Evolutionary conservation across 495 filamentous ascomycete genomes (phyloP).

Genomic region (Aspergillus sclerotiicarbonarius): DNA sequence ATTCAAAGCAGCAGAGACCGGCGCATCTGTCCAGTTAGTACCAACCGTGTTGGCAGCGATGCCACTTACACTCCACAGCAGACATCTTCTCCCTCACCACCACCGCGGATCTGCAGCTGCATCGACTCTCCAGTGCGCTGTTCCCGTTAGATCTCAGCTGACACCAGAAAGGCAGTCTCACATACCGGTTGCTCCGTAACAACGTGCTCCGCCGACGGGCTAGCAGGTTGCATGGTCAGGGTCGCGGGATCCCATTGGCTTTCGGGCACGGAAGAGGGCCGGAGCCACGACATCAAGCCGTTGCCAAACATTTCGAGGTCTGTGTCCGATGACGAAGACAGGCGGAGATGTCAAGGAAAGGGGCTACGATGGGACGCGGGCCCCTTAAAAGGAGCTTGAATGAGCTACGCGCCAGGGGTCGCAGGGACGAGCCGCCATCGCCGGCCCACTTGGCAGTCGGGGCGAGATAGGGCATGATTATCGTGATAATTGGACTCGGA

Average conservation of each 20-base stretch:
- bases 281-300: background rate
- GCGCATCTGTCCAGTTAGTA: background rate
- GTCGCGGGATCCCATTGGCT: background rate
- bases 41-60: background rate
- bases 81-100: background rate
- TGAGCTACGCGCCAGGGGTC: background rate
- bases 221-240: background rate
- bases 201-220: background rate
- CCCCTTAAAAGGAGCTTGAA: background rate
- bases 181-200: background rate
- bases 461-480: background rate
- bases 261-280: background rate
- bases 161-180: background rate
- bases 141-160: background rate
- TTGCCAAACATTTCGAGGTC: background rate
- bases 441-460: background rate
- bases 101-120: background rate
- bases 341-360: background rate
- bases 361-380: background rate
- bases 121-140: background rate
- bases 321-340: background rate
- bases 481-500: background rate
- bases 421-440: background rate
- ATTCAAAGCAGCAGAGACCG: background rate
- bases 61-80: background rate